phyloP scores from a whole-genome alignment of 1,284 basidiomycete species.

The Wolfiporia cocos region DNA sequence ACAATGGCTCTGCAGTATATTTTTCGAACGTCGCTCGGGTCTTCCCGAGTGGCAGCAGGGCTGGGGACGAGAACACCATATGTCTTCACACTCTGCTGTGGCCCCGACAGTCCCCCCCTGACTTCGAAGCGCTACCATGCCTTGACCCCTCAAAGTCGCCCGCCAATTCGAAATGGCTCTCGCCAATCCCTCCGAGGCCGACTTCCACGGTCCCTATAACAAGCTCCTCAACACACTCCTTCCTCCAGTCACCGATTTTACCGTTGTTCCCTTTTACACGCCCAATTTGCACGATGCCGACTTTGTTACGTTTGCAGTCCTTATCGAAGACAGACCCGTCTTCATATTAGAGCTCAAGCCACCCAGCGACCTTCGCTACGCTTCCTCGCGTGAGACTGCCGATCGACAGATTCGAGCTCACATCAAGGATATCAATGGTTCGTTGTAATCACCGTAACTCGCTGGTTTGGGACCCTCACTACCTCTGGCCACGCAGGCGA shows the following conservation, averaged over 20 bases:
- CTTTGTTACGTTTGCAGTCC: slow-evolving; percentile 9
- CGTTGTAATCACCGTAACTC: background rate
- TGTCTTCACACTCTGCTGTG: too few species aligned
- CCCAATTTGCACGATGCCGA: background rate
- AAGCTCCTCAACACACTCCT: slow-evolving; percentile 16
- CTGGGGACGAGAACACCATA: too few species aligned
- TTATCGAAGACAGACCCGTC: slow-evolving; percentile 10
- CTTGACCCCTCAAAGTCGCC: background rate
- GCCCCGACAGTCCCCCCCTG: too few species aligned
- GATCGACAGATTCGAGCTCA: slow-evolving; percentile 12
- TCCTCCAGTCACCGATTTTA: slow-evolving; percentile 9
- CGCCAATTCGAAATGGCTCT: background rate
- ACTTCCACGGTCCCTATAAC: slow-evolving; percentile 6
- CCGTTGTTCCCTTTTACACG: slow-evolving; percentile 7
- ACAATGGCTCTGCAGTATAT: too few species aligned
- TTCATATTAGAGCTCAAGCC: slow-evolving; percentile 13
- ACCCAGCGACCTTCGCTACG: slow-evolving; percentile 2
- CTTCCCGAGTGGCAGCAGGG: too few species aligned
- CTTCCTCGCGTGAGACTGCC: slow-evolving; percentile 6
- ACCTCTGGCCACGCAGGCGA: background rate
- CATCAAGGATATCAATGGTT: slow-evolving; percentile 6
- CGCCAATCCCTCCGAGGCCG: background rate
- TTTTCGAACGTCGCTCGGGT: too few species aligned
- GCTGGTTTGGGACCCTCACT: background rate
- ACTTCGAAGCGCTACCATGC: background rate